Base-by-base conservation (phyloP, 1,139 yeast genomes). In the Magnusiomyces clavatus region DNA sequence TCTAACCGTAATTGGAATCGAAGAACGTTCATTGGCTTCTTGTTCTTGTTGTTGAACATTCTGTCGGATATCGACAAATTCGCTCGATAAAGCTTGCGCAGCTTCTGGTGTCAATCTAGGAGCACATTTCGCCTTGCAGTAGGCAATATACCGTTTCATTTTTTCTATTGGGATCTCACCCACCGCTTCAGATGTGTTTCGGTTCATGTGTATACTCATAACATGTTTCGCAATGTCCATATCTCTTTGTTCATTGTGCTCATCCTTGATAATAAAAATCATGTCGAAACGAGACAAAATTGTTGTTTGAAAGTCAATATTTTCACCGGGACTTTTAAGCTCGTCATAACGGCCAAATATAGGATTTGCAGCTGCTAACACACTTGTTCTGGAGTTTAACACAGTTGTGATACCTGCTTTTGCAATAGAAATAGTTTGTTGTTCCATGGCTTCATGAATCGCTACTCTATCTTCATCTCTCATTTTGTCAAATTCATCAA, bases 401-500 rank as follows among this genome's bases (percentile, higher is more conserved):
- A 92, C 89, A 0, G 99, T 94, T 3, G 97, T 92, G 61, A 92
- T 92, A 68, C 99, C 99, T 10, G 99, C 99, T 68, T 92, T 92
- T 47, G 98, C 98, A 67, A 92, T 89, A n/a, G 97, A 90, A 59
- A 92, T 92, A 0, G 98, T 92, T 71, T 92, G 99, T 70, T 92
- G 99, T 73, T 92, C 99, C 99, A 92, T 92, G 8, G 98, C 98
- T 75, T 92, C 99, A 69, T 92, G 99, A 61, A 92, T 94, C 0
- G 98, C 98, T 40, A 92, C 98, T 68, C 99, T 79, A 69, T 94
- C 98, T 68, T 92, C 98, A 65, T 94, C 99, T 69, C 97, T 78
- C 99, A 92, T 92, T 72, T 92, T 92, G 71, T 92, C 99, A 65
- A 92, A 92, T 75, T 92, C 99, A 75, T 92, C 99, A 65, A 92